These are phyloP conservation scores for Neonectria magnoliae DNA, from an alignment of 2,329 filamentous ascomycete genomes.

Conservation along the genomic window DNA sequence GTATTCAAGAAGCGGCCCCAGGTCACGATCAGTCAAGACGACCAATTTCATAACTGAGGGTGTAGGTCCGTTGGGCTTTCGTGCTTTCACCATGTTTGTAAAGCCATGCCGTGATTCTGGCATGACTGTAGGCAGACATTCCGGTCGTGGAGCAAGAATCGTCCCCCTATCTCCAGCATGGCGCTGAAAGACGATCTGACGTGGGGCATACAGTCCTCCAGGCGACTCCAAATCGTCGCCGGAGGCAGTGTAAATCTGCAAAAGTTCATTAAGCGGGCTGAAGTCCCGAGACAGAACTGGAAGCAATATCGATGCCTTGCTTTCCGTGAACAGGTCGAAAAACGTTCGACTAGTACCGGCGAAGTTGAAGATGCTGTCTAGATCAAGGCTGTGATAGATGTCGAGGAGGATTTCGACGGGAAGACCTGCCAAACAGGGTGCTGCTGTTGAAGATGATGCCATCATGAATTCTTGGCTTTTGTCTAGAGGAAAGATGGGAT, in stretches of 20 bases:
- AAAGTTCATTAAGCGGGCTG: constrained; percentile 56
- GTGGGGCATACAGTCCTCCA: constrained; percentile 51
- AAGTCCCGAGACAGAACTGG: constrained; percentile 55
- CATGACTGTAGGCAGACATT: constrained; percentile 14
- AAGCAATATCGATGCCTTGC: constrained; percentile 55
- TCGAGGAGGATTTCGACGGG: constrained; percentile 61
- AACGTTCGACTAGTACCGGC: constrained; percentile 52
- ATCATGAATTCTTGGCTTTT: constrained; percentile 22
- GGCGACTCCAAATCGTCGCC: constrained; percentile 47
- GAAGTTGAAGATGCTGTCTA: constrained; percentile 53
- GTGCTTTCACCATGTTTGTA: constrained; percentile 34
- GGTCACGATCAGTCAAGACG: constrained; percentile 47
- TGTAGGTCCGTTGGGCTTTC: constrained; percentile 25
- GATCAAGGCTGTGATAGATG: constrained; percentile 57
- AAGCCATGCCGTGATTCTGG: constrained; percentile 28
- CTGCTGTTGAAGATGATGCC: constrained; percentile 26
- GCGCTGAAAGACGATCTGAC: constrained; percentile 52
- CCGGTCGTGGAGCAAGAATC: constrained; percentile 34
- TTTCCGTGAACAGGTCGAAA: constrained; percentile 51
- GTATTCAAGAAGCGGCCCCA: constrained; percentile 46
- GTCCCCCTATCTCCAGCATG: constrained; percentile 47
- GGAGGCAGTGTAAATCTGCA: constrained; percentile 58
- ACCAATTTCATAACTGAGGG: constrained; percentile 35
- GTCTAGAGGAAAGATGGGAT: not conserved
- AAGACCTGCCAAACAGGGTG: constrained; percentile 42